A percentile compares a stretch with the other conserved stretches of the same genome.
Evolutionary conservation across 306 rosid species (phyloP).

Genomic region (Datisca glomerata): DNA sequence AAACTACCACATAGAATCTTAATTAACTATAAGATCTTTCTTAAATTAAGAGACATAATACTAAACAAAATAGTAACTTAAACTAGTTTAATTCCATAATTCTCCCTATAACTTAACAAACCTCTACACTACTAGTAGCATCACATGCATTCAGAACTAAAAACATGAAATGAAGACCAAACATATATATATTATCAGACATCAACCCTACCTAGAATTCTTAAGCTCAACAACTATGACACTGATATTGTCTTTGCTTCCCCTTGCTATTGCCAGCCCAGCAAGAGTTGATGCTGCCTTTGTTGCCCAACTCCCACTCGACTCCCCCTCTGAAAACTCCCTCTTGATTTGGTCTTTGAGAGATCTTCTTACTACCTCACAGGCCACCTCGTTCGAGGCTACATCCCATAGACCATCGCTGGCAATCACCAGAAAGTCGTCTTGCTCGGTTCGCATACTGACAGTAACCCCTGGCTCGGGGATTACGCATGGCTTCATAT

Average conservation of each 20-base stretch:
- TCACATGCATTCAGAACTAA: no score
- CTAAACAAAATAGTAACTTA: no score
- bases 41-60: no score
- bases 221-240: slow-evolving; percentile 25
- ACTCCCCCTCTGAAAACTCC: slow-evolving; percentile 10
- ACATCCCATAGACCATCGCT: slow-evolving; percentile 72
- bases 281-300: slow-evolving; percentile 29
- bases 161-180: no score
- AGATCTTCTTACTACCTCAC: slow-evolving; percentile 33
- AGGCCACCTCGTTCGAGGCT: slow-evolving; percentile 32
- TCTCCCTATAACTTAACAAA: no score
- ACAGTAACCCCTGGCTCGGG: slow-evolving; percentile 41
- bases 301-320: not conserved
- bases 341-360: slow-evolving; percentile 16
- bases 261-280: slow-evolving; percentile 53
- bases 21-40: no score
- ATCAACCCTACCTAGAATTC: no score
- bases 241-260: slow-evolving; percentile 55
- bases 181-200: no score
- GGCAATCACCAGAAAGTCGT: slow-evolving; percentile 43
- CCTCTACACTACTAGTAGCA: no score
- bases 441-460: slow-evolving; percentile 20
- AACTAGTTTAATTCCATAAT: no score
- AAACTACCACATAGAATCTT: no score
- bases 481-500: slow-evolving; percentile 52